Conservation (phyloP, 768 basidiomycete genomes). For the Mrakia blollopis region DNA sequence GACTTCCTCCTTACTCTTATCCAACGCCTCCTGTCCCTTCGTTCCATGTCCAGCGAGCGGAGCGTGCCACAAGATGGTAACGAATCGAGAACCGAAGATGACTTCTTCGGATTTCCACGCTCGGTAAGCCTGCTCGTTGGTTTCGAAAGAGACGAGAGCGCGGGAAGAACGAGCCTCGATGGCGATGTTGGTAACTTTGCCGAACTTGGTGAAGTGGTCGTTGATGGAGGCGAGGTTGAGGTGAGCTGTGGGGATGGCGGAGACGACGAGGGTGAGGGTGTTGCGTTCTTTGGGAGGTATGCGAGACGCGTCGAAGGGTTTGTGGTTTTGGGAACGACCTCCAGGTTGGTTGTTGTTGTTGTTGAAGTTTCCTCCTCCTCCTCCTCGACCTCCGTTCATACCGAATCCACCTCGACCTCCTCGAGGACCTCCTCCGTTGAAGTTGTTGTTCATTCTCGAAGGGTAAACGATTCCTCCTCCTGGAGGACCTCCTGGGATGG, state of each 20-base stretch:
- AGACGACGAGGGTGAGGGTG: conserved; percentile 62
- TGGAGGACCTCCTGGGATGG: conserved; percentile 52
- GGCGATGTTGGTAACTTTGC: conserved; percentile 85
- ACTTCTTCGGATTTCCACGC: conserved; percentile 93
- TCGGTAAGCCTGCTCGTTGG: conserved; percentile 73
- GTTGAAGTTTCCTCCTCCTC: background rate
- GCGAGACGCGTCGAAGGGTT: conserved; percentile 30
- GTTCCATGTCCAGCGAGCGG: conserved; percentile 88
- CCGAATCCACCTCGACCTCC: background rate
- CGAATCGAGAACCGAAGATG: conserved; percentile 90
- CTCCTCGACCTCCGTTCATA: background rate
- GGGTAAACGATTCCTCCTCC: conserved; percentile 53
- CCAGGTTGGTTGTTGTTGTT: conserved; percentile 7
- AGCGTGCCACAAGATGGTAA: conserved; percentile 92
- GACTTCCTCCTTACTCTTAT: conserved; percentile 70
- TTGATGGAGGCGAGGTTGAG: conserved; percentile 72
- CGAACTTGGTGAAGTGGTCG: conserved; percentile 86
- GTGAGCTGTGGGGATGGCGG: conserved; percentile 85
- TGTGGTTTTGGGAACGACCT: background rate
- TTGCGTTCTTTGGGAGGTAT: conserved; percentile 40
- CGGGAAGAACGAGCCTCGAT: conserved; percentile 69
- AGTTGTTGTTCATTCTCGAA: background rate
- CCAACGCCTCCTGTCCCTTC: conserved; percentile 68
- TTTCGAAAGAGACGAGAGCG: conserved; percentile 80
- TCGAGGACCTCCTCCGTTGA: background rate